phyloP scores from a whole-genome alignment of 345 rosid genomes.

The Balakata baccata region DNA sequence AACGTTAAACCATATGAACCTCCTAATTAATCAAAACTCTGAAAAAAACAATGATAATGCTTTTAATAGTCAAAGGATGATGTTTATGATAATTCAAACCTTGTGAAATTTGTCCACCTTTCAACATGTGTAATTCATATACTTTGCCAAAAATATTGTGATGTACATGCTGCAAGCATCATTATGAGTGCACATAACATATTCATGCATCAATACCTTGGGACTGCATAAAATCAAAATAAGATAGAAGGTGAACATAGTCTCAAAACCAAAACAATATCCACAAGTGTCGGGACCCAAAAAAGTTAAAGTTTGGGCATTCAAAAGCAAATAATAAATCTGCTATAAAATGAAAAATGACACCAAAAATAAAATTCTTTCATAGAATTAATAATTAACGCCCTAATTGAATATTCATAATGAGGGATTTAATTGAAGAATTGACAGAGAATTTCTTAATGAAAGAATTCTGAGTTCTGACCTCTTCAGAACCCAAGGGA shows the following conservation, averaged over 20 bases:
- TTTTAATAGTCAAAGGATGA: background rate
- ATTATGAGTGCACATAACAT: background rate
- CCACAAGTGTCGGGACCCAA: background rate
- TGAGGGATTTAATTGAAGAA: background rate
- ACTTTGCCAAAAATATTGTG: background rate
- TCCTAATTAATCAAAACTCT: background rate
- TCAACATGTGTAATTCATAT: background rate
- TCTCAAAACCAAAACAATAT: background rate
- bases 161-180: background rate
- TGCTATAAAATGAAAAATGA: background rate
- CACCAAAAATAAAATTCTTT: background rate
- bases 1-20: background rate
- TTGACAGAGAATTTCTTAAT: background rate
- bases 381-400: background rate
- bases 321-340: background rate
- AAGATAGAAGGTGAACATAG: background rate
- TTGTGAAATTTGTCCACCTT: background rate
- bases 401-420: background rate
- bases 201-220: background rate
- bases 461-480: conserved; percentile 26
- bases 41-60: background rate
- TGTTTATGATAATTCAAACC: background rate
- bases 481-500: conserved; percentile 72
- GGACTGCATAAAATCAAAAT: background rate
- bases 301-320: background rate